A percentile compares a stretch with the other conserved stretches of the same genome.
These are phyloP conservation scores for Penicillium egyptiacum DNA, from an alignment of 495 filamentous ascomycete genomes.

Conservation along the genomic window DNA sequence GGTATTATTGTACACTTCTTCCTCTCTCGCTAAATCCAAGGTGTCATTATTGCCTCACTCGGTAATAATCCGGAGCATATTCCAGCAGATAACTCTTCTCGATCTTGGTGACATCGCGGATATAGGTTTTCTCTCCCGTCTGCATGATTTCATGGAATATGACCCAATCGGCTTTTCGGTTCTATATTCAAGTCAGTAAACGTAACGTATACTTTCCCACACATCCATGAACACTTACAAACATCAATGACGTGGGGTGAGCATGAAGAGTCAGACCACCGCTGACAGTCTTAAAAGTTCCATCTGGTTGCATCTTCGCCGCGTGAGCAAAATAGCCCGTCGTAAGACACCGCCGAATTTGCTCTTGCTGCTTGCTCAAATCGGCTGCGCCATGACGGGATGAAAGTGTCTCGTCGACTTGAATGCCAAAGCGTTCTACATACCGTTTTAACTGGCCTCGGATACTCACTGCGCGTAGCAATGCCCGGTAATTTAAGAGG, in stretches of 20 bases:
- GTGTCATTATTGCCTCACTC: slow-evolving; percentile 40
- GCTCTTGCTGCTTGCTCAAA: slow-evolving; percentile 57
- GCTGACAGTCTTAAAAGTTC: slow-evolving; percentile 79
- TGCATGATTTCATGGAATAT: slow-evolving; percentile 96
- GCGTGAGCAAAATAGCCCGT: slow-evolving; percentile 94
- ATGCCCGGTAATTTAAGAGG: slow-evolving; percentile 77
- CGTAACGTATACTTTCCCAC: not conserved
- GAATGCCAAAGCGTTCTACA: slow-evolving; percentile 80
- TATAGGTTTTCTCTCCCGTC: slow-evolving; percentile 84
- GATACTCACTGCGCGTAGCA: slow-evolving; percentile 82
- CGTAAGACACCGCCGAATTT: slow-evolving; percentile 83
- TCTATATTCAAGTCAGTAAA: slow-evolving; percentile 46
- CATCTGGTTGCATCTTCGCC: slow-evolving; percentile 93
- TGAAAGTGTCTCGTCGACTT: slow-evolving; percentile 60
- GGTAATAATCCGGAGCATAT: slow-evolving; percentile 85
- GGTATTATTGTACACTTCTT: slow-evolving; percentile 10
- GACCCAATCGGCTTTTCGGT: slow-evolving; percentile 97
- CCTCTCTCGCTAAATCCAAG: not conserved
- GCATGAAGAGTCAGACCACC: slow-evolving; percentile 74
- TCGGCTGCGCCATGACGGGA: slow-evolving; percentile 30
- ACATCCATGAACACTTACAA: slow-evolving; percentile 53
- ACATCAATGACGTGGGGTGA: slow-evolving; percentile 92
- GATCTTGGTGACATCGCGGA: slow-evolving; percentile 88
- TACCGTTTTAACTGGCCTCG: slow-evolving; percentile 83
- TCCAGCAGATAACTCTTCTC: slow-evolving; percentile 89